phyloP scores from a whole-genome alignment of 805 yeast species.

The Danielia reshetovae region DNA sequence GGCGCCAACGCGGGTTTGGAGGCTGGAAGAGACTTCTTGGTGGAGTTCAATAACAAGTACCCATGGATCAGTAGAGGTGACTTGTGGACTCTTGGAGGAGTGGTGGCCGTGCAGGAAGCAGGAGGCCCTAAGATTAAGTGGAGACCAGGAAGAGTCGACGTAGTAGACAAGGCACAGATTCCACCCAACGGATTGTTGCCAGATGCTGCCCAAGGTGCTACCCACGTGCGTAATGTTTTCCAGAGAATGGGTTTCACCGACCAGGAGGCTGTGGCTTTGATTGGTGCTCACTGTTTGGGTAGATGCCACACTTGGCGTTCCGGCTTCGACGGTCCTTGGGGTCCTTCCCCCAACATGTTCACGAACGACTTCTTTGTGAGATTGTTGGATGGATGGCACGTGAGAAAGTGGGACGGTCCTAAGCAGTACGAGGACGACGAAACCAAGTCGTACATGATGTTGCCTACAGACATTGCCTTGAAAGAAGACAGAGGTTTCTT shows the following conservation, averaged over 20 bases:
- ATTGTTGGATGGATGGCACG: conserved; percentile 53
- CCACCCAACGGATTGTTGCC: conserved; percentile 53
- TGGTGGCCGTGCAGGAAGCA: conserved; percentile 56
- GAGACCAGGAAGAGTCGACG: conserved; percentile 51
- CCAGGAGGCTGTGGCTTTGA: conserved; percentile 37
- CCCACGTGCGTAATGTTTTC: conserved; percentile 45
- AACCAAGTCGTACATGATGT: conserved; percentile 46
- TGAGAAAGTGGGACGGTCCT: conserved; percentile 37
- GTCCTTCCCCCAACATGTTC: conserved; percentile 36
- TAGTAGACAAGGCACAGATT: conserved; percentile 19
- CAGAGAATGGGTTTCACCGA: conserved; percentile 43
- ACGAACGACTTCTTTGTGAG: conserved; percentile 37
- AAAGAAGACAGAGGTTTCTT: conserved; percentile 43
- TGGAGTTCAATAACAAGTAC: conserved; percentile 49
- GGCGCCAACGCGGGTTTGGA: conserved; percentile 50
- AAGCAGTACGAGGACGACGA: conserved; percentile 40
- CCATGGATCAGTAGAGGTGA: conserved; percentile 66
- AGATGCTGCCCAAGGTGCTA: conserved; percentile 42
- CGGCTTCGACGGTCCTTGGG: conserved; percentile 43
- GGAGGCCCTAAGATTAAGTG: conserved; percentile 60
- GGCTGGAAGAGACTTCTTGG: conserved; percentile 52
- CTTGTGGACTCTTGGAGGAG: conserved; percentile 72
- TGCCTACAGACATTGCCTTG: conserved; percentile 55
- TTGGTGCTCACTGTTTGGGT: conserved; percentile 43
- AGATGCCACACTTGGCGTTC: conserved; percentile 33